phyloP scores from a whole-genome alignment of 106 monocot species.

The Dendrobium catenatum region DNA sequence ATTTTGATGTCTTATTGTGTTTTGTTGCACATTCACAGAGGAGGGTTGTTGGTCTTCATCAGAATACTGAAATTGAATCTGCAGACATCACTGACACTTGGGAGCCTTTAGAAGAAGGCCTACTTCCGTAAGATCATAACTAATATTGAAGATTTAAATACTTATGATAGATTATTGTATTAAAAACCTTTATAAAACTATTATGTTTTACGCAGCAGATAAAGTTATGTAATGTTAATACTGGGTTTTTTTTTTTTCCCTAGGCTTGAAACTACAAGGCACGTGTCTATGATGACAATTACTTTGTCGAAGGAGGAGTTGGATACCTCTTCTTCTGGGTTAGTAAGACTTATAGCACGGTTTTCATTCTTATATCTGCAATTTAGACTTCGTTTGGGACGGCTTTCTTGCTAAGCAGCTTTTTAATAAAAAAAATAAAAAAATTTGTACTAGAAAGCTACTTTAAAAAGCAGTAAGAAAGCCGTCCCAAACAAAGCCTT shows the following conservation, averaged over 20 bases:
- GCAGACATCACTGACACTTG: slow-evolving; percentile 46
- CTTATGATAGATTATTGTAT: neutral
- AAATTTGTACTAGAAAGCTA: too few species aligned
- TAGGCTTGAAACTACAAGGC: slow-evolving; percentile 39
- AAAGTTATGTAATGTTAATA: too few species aligned
- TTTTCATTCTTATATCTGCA: too few species aligned
- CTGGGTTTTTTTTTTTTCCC: too few species aligned
- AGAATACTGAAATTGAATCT: slow-evolving; percentile 44
- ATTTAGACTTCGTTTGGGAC: too few species aligned
- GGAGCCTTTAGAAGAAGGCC: slow-evolving; percentile 68
- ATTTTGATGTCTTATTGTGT: too few species aligned
- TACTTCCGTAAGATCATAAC: slow-evolving; percentile 48
- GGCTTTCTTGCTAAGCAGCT: too few species aligned
- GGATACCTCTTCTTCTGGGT: slow-evolving; percentile 32
- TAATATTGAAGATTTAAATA: neutral
- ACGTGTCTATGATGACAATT: slow-evolving; percentile 41
- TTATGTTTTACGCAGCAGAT: too few species aligned
- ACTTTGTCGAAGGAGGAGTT: slow-evolving; percentile 31
- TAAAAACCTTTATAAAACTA: slow-evolving; percentile 6
- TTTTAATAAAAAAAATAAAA: too few species aligned
- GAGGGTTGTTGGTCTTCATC: slow-evolving; percentile 58
- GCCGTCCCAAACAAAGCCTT: too few species aligned
- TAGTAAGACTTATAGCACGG: neutral
- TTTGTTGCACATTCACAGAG: slow-evolving; percentile 12
- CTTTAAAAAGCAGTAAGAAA: too few species aligned